These are phyloP conservation scores for Cenococcum geophilum DNA, from an alignment of 495 filamentous ascomycete species.

Conservation along the genomic window DNA sequence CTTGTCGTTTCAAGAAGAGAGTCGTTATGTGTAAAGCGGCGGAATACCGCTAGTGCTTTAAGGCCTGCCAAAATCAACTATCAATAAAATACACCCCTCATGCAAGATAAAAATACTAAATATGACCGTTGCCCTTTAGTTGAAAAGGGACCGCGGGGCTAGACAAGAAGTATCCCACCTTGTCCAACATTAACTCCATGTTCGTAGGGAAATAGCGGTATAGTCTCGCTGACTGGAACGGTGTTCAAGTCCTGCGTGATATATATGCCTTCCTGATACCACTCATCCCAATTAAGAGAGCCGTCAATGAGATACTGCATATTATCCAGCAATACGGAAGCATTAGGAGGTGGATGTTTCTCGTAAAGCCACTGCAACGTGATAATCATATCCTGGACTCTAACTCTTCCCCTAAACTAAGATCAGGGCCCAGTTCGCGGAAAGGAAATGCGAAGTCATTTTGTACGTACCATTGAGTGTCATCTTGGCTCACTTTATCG, in stretches of 20 bases:
- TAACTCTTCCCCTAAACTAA: conserved; percentile 16
- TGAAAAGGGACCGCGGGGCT: background rate
- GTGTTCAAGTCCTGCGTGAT: conserved; percentile 42
- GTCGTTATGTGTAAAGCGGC: conserved; percentile 41
- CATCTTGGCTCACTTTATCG: conserved; percentile 37
- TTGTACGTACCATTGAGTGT: conserved; percentile 11
- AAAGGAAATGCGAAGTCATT: background rate
- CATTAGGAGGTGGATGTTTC: conserved; percentile 39
- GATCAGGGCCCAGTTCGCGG: background rate
- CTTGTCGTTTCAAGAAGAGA: conserved; percentile 39
- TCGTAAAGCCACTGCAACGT: conserved; percentile 51
- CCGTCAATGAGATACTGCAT: conserved; percentile 43
- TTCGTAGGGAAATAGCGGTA: conserved; percentile 37
- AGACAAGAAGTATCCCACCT: conserved; percentile 26
- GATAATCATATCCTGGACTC: conserved; percentile 33
- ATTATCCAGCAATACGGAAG: conserved; percentile 40
- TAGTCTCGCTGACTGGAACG: conserved; percentile 19
- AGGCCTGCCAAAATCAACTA: conserved; percentile 18
- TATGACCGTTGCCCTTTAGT: too few species aligned
- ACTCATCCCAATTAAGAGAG: conserved; percentile 43
- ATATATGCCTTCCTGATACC: conserved; percentile 40
- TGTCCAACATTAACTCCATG: conserved; percentile 50
- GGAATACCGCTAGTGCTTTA: conserved; percentile 43
- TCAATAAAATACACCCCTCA: conserved; percentile 11
- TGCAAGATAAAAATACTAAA: background rate